phyloP scores from a whole-genome alignment of 2,329 filamentous ascomycete species.

The Neofusicoccum cordaticola region DNA sequence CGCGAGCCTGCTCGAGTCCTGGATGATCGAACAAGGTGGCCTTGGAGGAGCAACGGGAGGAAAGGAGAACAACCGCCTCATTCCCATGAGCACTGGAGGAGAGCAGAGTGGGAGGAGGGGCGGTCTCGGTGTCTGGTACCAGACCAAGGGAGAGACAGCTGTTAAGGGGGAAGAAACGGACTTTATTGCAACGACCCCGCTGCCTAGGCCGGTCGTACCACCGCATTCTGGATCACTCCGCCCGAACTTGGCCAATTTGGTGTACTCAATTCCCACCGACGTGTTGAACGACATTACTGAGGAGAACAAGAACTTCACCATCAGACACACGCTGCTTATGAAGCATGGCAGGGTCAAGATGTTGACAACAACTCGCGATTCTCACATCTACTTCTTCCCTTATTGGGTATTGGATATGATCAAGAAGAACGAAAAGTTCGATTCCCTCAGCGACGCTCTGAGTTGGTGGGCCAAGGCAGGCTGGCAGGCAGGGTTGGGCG shows the following conservation, averaged over 20 bases:
- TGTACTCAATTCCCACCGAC: conserved; percentile 85
- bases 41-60: conserved; percentile 60
- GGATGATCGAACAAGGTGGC: conserved; percentile 81
- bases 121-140: conserved; percentile 86
- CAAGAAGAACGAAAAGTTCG: conserved; percentile 72
- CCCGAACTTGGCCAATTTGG: conserved; percentile 69
- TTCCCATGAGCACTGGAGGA: conserved; percentile 50
- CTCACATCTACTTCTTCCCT: conserved; percentile 92
- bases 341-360: conserved; percentile 75
- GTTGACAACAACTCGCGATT: conserved; percentile 80
- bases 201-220: conserved; percentile 57
- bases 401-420: conserved; percentile 87
- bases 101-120: conserved; percentile 65
- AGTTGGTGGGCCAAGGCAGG: conserved; percentile 94
- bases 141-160: conserved; percentile 72
- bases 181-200: conserved; percentile 75
- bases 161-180: conserved; percentile 92
- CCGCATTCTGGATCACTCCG: conserved; percentile 64
- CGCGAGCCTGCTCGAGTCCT: conserved; percentile 78
- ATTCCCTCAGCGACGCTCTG: conserved; percentile 84
- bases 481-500: conserved; percentile 79
- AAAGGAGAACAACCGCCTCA: conserved; percentile 40
- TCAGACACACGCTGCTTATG: conserved; percentile 73
- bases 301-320: conserved; percentile 67
- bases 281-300: conserved; percentile 81